Evolutionary conservation across 257 asterid genomes (phyloP), one percentile per base, ranked within the genome.

Genomic region (Handroanthus guayacan): DNA sequence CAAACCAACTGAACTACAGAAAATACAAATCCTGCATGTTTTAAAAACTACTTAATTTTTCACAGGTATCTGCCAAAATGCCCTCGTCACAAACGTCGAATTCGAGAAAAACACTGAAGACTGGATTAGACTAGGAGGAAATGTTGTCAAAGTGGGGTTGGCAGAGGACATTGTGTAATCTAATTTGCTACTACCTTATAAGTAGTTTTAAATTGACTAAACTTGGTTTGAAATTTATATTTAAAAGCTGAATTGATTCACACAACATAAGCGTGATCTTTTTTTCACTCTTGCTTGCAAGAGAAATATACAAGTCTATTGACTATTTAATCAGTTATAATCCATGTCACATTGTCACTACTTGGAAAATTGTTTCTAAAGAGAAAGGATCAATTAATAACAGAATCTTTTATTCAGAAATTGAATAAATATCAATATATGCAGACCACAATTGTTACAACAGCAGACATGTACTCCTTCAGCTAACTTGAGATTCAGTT

Each of bases 401-500:
- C 6, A 3, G 8, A 8, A 8, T 1, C 45, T 41, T 5, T 20
- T 52, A 50, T 66, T 55, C 48, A 41, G 43, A 51, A 25, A 16
- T 64, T 65, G 45, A 41, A 41, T 8, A 18, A 12, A 9, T 39
- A 43, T 61, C 69, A 47, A 54, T 17, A 39, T 37, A 74, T 17
- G 43, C 14, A 55, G 39, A 71, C 11, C 20, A 5, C 3, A 71
- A 41, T 56, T 45, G 68, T 75, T 65, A 62, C 65, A 75, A 34
- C 31, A 25, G 10, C 60, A 38, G 5, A 64, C 45, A 56, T 2
- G 39, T 1, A 66, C 58, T 65, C 34, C 5, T 65, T 11, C 3
- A 41, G 39, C 48, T 11, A 65, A 14, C 10, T 18, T 25, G 31
- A 75, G 18, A 45, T 51, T 10, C 57, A 51, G 62, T 83, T 85